Evolutionary conservation across 2,329 filamentous ascomycete species (phyloP).

Genomic region (Aspergillus persii): DNA sequence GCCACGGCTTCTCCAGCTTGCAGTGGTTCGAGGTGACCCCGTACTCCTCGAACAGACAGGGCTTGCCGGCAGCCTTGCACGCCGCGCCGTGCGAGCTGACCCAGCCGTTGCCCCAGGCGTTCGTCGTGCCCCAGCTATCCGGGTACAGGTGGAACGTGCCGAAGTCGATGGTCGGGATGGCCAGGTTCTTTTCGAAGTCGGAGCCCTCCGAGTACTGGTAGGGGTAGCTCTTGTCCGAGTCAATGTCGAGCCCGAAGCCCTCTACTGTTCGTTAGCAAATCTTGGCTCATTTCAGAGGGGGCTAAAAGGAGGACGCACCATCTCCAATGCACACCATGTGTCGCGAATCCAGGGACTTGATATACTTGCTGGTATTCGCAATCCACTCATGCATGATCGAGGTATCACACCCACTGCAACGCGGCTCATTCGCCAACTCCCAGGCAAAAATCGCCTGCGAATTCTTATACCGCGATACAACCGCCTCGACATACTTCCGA

Average conservation of each 20-base stretch:
- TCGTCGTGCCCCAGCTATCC: constrained; percentile 41
- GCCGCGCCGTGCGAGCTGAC: constrained; percentile 45
- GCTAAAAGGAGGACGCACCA: constrained; percentile 15
- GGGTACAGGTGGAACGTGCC: constrained; percentile 56
- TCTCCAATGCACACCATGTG: constrained; percentile 65
- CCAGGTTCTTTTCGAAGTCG: constrained; percentile 53
- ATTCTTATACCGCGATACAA: constrained; percentile 59
- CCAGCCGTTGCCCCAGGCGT: constrained; percentile 49
- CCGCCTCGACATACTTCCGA: constrained; percentile 58
- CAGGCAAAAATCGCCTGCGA: constrained; percentile 64
- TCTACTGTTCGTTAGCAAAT: constrained; percentile 37
- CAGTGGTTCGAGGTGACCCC: constrained; percentile 32
- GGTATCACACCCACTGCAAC: constrained; percentile 60
- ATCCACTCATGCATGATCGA: constrained; percentile 62
- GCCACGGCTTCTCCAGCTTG: constrained; percentile 32
- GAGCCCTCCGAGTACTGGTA: constrained; percentile 52
- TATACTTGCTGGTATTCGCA: constrained; percentile 55
- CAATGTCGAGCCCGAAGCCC: constrained; percentile 51
- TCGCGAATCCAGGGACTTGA: constrained; percentile 60
- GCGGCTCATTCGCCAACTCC: constrained; percentile 67
- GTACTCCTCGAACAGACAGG: constrained; percentile 44
- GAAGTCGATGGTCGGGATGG: constrained; percentile 55
- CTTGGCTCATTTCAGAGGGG: neutral
- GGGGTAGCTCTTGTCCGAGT: constrained; percentile 54
- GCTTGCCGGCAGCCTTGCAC: constrained; percentile 38